phyloP scores from a whole-genome alignment of 2,329 filamentous ascomycete genomes.

The Fusarium sp. region DNA sequence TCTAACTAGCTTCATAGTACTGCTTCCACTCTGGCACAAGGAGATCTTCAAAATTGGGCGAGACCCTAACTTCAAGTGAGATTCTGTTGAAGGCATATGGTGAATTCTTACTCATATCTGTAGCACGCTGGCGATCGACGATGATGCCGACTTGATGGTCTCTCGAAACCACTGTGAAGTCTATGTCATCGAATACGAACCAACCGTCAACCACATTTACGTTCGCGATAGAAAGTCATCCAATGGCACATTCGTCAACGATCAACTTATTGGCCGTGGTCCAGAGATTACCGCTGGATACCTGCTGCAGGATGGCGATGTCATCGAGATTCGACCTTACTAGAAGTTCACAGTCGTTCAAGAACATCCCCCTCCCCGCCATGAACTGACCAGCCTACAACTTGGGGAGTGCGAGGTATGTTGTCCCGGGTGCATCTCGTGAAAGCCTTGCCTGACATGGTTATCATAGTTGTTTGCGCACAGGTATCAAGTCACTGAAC shows the following conservation, averaged over 20 bases:
- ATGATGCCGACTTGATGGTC: slow-evolving; percentile 53
- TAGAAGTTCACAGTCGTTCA: slow-evolving; percentile 54
- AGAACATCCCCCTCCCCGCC: slow-evolving; percentile 35
- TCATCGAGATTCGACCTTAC: slow-evolving; percentile 56
- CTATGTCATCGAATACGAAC: slow-evolving; percentile 66
- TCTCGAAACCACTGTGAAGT: slow-evolving; percentile 68
- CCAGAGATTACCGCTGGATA: slow-evolving; percentile 55
- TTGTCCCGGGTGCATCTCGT: neutral
- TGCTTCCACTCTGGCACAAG: slow-evolving; percentile 46
- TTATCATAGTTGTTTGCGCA: slow-evolving; percentile 48
- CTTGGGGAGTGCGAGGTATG: slow-evolving; percentile 49
- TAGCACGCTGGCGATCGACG: slow-evolving; percentile 55
- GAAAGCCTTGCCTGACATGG: neutral
- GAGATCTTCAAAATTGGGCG: slow-evolving; percentile 53
- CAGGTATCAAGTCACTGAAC: slow-evolving; percentile 50
- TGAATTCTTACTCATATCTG: slow-evolving; percentile 2
- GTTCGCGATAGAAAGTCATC: slow-evolving; percentile 67
- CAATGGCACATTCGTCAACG: slow-evolving; percentile 67
- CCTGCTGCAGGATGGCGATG: slow-evolving; percentile 64
- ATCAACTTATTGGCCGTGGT: slow-evolving; percentile 55
- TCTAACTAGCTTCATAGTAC: slow-evolving; percentile 33
- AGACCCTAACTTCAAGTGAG: slow-evolving; percentile 51
- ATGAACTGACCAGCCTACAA: slow-evolving; percentile 48
- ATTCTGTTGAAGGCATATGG: neutral
- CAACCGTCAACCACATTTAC: slow-evolving; percentile 59